A percentile compares a stretch with the other conserved stretches of the same genome.
Conservation (phyloP, 768 basidiomycete species). For the Chiua virens region DNA sequence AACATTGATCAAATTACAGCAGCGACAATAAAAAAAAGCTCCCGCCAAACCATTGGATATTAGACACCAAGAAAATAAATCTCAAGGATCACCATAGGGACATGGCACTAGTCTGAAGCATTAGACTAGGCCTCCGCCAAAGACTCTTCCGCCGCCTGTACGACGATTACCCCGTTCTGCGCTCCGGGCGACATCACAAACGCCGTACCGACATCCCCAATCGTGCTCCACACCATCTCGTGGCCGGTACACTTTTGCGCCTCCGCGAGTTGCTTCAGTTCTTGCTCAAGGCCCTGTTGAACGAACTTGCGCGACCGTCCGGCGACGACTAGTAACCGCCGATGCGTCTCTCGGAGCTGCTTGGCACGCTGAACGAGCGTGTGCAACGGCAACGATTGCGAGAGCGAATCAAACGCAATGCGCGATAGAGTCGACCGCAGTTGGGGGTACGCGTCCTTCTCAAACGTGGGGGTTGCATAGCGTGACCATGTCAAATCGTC, state of each 20-base stretch:
- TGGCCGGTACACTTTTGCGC: constrained; percentile 22
- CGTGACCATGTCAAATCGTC: constrained; percentile 78
- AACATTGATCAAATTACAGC: too few relatives aligned
- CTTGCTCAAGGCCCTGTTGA: constrained; percentile 54
- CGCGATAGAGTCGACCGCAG: constrained; percentile 51
- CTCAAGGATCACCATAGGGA: too few relatives aligned
- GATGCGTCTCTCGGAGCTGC: constrained; percentile 23
- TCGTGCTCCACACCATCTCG: constrained; percentile 62
- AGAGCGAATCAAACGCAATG: constrained; percentile 56
- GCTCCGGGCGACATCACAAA: constrained; percentile 64
- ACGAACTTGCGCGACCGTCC: constrained; percentile 78
- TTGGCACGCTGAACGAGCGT: constrained; percentile 46
- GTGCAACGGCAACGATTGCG: constrained; percentile 57
- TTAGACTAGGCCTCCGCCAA: constrained; percentile 4
- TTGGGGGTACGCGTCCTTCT: constrained; percentile 3
- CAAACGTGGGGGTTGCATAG: constrained; percentile 40
- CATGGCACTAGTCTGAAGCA: too few relatives aligned
- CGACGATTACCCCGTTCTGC: constrained; percentile 61
- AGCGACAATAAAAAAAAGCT: too few relatives aligned
- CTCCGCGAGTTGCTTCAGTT: constrained; percentile 51
- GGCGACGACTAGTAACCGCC: constrained; percentile 60
- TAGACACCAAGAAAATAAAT: too few relatives aligned
- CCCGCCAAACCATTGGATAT: too few relatives aligned
- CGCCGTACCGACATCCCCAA: constrained; percentile 82
- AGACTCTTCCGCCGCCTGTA: constrained; percentile 53